phyloP scores from a whole-genome alignment of 148 eudicot species.

The Talinum fruticosum region DNA sequence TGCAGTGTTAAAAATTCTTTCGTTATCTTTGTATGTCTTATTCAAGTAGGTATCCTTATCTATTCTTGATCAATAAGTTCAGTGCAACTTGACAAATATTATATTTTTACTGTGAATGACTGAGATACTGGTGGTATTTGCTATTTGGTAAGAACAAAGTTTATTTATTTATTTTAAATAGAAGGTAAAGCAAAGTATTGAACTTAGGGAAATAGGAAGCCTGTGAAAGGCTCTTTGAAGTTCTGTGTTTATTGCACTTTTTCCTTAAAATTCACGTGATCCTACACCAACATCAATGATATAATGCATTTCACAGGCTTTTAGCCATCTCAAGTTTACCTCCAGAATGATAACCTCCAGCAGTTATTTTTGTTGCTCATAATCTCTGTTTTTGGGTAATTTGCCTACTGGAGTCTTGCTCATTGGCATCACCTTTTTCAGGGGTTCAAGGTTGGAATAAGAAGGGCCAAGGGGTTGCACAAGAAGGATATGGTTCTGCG shows the following conservation, averaged over 20 bases:
- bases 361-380: neutral
- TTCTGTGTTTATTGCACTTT: neutral
- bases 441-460: slow-evolving; percentile 71
- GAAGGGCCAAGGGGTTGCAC: slow-evolving; percentile 63
- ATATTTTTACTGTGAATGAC: neutral
- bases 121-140: neutral
- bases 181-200: neutral
- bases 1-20: neutral
- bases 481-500: slow-evolving; percentile 98
- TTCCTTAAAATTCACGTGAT: neutral
- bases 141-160: no score
- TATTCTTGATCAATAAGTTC: neutral
- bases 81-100: neutral
- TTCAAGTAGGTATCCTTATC: neutral
- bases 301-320: neutral
- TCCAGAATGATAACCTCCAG: neutral
- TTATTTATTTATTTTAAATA: no score
- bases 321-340: neutral
- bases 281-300: neutral
- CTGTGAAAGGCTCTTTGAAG: no score
- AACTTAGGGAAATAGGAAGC: no score
- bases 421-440: slow-evolving; percentile 5
- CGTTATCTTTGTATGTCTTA: neutral
- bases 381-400: neutral
- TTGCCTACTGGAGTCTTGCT: slow-evolving; percentile 4